Evolutionary conservation across 805 yeast genomes (phyloP).

Genomic region (Novakomyces olei): DNA sequence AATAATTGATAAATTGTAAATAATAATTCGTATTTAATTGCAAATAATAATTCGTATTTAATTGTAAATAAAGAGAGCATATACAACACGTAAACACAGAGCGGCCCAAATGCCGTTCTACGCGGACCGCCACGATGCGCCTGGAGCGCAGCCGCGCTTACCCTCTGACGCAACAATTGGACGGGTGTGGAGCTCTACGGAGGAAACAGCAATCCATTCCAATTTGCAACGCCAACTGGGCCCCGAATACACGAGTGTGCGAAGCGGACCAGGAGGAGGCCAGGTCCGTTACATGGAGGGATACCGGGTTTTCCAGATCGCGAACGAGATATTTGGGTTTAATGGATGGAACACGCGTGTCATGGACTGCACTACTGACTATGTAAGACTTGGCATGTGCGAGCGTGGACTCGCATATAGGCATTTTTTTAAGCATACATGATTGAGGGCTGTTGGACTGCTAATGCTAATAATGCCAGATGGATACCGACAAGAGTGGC

Average conservation of each 20-base stretch:
- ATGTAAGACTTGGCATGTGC: not conserved
- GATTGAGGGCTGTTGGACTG: not conserved
- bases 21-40: too few relatives aligned
- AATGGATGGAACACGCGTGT: slow-evolving; percentile 50
- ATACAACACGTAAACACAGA: too few relatives aligned
- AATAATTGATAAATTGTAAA: too few relatives aligned
- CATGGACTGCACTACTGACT: slow-evolving; percentile 9
- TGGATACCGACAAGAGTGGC: not conserved
- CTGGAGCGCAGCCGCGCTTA: too few relatives aligned
- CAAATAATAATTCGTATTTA: too few relatives aligned
- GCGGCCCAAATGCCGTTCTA: too few relatives aligned
- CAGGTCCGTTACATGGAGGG: slow-evolving; percentile 47
- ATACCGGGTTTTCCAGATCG: slow-evolving; percentile 46
- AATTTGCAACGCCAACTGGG: slow-evolving; percentile 19
- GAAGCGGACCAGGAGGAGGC: slow-evolving; percentile 37
- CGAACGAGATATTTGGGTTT: slow-evolving; percentile 57
- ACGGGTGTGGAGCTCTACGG: not conserved
- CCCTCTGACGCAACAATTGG: too few relatives aligned
- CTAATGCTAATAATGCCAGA: too few relatives aligned
- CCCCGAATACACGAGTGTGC: slow-evolving; percentile 36
- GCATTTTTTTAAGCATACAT: not conserved
- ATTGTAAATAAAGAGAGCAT: too few relatives aligned
- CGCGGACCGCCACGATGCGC: too few relatives aligned
- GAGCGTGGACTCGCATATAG: not conserved
- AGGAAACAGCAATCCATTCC: slow-evolving; percentile 1